A percentile compares a stretch with the other conserved stretches of the same genome.
These are phyloP conservation scores for Mytilinidion resinicola DNA, from an alignment of 495 filamentous ascomycete genomes.

Conservation along the genomic window DNA sequence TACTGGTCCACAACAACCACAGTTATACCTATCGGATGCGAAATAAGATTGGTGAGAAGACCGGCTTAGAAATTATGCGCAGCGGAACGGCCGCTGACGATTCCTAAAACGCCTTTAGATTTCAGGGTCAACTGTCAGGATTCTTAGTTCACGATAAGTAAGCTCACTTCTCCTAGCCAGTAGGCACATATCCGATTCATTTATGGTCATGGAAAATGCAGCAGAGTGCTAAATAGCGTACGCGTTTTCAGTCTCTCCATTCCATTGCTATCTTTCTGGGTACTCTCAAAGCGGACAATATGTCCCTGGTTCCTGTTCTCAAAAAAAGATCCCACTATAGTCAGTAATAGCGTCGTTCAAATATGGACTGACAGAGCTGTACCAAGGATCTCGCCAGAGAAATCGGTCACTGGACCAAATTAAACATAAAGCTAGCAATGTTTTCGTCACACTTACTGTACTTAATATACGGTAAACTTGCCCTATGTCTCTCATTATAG, in stretches of 20 bases:
- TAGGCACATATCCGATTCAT: no score
- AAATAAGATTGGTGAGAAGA: neutral
- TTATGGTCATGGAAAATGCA: no score
- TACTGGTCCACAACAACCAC: neutral
- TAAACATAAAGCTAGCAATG: neutral
- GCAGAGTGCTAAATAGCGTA: no score
- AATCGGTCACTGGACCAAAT: neutral
- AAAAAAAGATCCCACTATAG: no score
- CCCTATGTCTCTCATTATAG: no score
- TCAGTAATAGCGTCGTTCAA: no score
- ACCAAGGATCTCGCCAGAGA: neutral
- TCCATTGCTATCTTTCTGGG: no score
- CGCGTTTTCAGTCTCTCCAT: no score
- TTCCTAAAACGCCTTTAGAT: neutral
- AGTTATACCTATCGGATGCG: neutral
- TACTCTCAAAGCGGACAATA: no score
- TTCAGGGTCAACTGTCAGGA: neutral
- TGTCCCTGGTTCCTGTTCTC: no score
- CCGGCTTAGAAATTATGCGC: no score
- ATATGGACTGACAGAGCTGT: neutral
- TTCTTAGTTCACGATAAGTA: neutral
- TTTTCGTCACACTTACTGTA: neutral
- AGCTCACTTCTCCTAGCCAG: neutral
- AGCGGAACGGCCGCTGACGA: no score
- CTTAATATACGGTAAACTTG: neutral